Base-by-base conservation (phyloP, 73 alveolate genomes). In the Diophrys sp. region DNA sequence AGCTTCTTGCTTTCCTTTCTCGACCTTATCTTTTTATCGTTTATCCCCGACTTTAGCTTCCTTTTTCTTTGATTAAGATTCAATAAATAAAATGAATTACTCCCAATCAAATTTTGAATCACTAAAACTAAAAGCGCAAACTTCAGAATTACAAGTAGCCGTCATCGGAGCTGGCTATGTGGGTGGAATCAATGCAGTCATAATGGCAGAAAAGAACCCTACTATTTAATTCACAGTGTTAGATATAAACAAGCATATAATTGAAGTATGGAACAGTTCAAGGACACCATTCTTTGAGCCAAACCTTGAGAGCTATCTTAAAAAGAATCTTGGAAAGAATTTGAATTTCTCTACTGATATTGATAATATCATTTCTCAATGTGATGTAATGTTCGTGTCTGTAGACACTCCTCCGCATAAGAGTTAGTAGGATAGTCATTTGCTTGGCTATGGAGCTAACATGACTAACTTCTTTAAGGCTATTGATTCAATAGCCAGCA, bases 101-200 rank as follows among this genome's bases (percentile, higher is more conserved):
- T n/a, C n/a, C n/a, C n/a, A n/a, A n/a, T n/a, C n/a, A n/a, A n/a
- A n/a, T n/a, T n/a, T n/a, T n/a, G n/a, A n/a, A n/a, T 44, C 62
- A 11, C 18, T 44, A 18, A 44, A 44, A 44, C 18, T 18, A 11
- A 44, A 44, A 44, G 62, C 5, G 18, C n/a, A 44, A 44, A 44
- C 5, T 44, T 5, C n/a, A 18, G 62, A 18, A 44, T 44, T 44
- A 18, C 5, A 44, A 5, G 18, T 44, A 44, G 72, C n/a, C 5
- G 29, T 62, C 11, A 87, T 96, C 73, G 99, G 99, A 0, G 98
- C 98, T 25, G 99, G 99, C 72, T 96, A 93, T 91, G 99, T 96
- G 18, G 99, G 99, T 1, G 97, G 98, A 44, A 90, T 98, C 1
- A 94, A 98, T 31, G 91, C 95, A 95, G 93, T 98, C 14, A 94